Evolutionary conservation across 2,329 filamentous ascomycete species (phyloP).

Genomic region (Aspergillus ochraceus): DNA sequence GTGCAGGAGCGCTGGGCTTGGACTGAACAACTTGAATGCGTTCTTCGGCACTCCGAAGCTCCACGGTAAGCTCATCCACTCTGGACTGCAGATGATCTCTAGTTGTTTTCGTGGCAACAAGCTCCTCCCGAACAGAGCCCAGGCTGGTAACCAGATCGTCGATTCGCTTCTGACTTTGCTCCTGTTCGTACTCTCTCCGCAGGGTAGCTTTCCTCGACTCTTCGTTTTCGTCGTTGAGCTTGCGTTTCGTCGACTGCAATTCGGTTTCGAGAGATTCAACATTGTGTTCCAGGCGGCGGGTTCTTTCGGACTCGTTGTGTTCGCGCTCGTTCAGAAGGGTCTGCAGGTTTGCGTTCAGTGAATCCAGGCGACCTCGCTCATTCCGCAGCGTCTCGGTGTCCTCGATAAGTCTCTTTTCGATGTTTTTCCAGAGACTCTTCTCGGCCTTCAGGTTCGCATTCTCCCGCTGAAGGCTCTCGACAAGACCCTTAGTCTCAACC

Average conservation of each 20-base stretch:
- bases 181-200: constrained; percentile 85
- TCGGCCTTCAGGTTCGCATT: constrained; percentile 91
- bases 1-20: constrained; percentile 66
- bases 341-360: constrained; percentile 79
- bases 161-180: constrained; percentile 85
- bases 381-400: constrained; percentile 84
- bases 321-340: constrained; percentile 91
- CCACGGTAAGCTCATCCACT: constrained; percentile 84
- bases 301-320: constrained; percentile 75
- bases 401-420: constrained; percentile 82
- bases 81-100: constrained; percentile 85
- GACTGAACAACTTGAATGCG: constrained; percentile 78
- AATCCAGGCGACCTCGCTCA: constrained; percentile 81
- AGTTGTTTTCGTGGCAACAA: constrained; percentile 80
- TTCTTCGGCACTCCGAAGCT: constrained; percentile 87
- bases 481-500: constrained; percentile 76
- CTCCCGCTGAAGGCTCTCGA: constrained; percentile 87
- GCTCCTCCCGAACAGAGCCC: constrained; percentile 78
- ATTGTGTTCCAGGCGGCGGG: constrained; percentile 74
- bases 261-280: constrained; percentile 80
- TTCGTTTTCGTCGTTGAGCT: constrained; percentile 77
- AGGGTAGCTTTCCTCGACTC: constrained; percentile 79
- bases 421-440: constrained; percentile 91
- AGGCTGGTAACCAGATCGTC: constrained; percentile 84
- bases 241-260: constrained; percentile 74